Base-by-base conservation (phyloP, 495 filamentous ascomycete genomes). In the Aspergillus heteromorphus region DNA sequence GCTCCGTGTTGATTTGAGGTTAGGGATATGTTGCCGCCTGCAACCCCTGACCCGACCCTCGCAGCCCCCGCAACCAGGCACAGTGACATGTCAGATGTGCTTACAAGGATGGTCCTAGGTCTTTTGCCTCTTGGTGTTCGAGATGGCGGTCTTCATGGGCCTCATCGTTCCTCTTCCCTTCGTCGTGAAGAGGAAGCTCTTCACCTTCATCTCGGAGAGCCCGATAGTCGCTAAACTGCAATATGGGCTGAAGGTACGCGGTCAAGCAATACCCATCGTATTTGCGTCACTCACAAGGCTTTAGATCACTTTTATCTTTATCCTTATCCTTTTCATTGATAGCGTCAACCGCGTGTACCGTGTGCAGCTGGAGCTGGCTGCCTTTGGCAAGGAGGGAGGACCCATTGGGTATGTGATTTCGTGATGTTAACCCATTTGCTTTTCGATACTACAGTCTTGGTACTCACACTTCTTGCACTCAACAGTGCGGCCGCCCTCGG, bases 331-430 rank as follows among this genome's bases (percentile, higher is more conserved):
- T 47, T 98, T 97, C 79, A 82, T 98, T 68, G 93, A 98, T 75
- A 96, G 91, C 70, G 91, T 98, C 68, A 98, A 98, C 74, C 91
- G 93, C 45, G 93, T 98, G 61, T 97, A 96, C 69, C 89, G 92
- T 19, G 93, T 98, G 45, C 92, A 97, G 73, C 74, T 89, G 55
- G 93, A 98, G 71, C 76, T 96, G 59, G 73, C 81, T 23, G 77
- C 85, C 42, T 81, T 78, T 65, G 72, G 70, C 57, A 75, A 77
- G 58, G 74, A 79, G 42, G 73, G 72, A 45, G 68, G 68, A 57
- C 69, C 69, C 65, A 61, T 72, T 51, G 68, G 74, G 73, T 75
- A 64, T 61, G 73, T 61, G 40, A 9, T 40, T n/a, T 45, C 17
- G 7, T 11, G 14, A 23, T 13, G 11, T 40, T 31, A 6, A 31